These are phyloP conservation scores for Chalaropsis ovoidea DNA, from an alignment of 2,329 filamentous ascomycete genomes.

Conservation along the genomic window DNA sequence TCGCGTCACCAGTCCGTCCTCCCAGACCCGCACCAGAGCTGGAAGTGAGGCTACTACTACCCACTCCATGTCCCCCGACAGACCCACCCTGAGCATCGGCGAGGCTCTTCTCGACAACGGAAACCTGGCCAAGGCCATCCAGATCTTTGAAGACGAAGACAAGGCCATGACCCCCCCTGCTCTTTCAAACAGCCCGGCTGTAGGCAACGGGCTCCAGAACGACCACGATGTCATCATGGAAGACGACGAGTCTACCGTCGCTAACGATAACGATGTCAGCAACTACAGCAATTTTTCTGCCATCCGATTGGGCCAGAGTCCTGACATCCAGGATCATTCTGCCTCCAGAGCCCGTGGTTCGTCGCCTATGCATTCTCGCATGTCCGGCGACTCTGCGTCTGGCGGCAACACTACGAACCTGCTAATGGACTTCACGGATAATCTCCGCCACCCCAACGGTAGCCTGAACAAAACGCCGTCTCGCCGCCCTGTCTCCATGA, in stretches of 20 bases:
- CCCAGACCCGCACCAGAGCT: slow-evolving; percentile 23
- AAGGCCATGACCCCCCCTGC: slow-evolving; percentile 26
- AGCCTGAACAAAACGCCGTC: slow-evolving; percentile 29
- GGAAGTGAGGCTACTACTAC: slow-evolving; percentile 23
- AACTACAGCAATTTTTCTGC: slow-evolving; percentile 84
- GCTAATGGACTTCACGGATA: slow-evolving; percentile 79
- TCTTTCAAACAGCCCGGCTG: slow-evolving; percentile 29
- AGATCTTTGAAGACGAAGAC: slow-evolving; percentile 51
- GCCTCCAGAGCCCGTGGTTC: slow-evolving; percentile 42
- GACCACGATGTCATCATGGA: slow-evolving; percentile 29
- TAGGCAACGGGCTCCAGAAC: slow-evolving; percentile 26
- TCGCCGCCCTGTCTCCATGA: slow-evolving; percentile 30
- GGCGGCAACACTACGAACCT: slow-evolving; percentile 59
- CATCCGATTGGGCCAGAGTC: slow-evolving; percentile 44
- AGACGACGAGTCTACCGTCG: slow-evolving; percentile 35
- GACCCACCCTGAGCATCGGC: slow-evolving; percentile 39
- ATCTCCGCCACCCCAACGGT: slow-evolving; percentile 39
- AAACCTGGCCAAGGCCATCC: slow-evolving; percentile 49
- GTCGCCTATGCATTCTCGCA: slow-evolving; percentile 34
- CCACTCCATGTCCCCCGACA: slow-evolving; percentile 20
- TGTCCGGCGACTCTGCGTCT: slow-evolving; percentile 31
- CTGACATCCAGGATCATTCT: slow-evolving; percentile 17
- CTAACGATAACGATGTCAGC: slow-evolving; percentile 66
- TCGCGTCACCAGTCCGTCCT: slow-evolving; percentile 38
- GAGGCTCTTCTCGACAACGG: slow-evolving; percentile 46